Evolutionary conservation across 306 rosid genomes (phyloP).

Genomic region (Malus asiatica): DNA sequence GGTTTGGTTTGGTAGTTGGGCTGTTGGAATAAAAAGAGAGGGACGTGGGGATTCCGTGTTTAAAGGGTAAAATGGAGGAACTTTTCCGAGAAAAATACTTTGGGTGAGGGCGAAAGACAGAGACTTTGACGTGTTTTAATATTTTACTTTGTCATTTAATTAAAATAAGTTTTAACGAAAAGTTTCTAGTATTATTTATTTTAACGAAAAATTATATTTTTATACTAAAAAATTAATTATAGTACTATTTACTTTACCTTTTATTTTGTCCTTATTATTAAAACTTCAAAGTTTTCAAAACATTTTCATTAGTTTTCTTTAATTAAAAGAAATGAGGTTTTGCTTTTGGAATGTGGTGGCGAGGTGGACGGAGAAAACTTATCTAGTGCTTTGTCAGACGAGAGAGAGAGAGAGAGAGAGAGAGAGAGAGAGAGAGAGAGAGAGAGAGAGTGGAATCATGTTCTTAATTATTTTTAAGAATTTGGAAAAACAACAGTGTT

Average conservation of each 20-base stretch:
- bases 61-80: not conserved
- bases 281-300: too few species aligned
- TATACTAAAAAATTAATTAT: too few species aligned
- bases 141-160: not conserved
- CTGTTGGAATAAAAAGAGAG: constrained; percentile 1
- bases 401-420: not conserved
- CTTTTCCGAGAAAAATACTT: too few species aligned
- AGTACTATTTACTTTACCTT: too few species aligned
- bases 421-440: not conserved
- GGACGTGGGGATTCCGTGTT: constrained; percentile 51
- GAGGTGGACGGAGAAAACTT: not conserved
- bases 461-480: not conserved
- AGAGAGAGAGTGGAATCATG: not conserved
- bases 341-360: not conserved
- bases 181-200: too few species aligned
- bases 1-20: constrained; percentile 14
- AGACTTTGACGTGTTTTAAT: not conserved
- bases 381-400: not conserved
- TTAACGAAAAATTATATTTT: too few species aligned
- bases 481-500: not conserved
- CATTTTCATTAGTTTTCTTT: too few species aligned
- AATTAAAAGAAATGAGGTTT: not conserved
- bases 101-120: too few species aligned
- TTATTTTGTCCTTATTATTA: too few species aligned
- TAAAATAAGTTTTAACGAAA: too few species aligned